Conservation (phyloP, 345 rosid species). For the Eucalyptus polyanthemos region DNA sequence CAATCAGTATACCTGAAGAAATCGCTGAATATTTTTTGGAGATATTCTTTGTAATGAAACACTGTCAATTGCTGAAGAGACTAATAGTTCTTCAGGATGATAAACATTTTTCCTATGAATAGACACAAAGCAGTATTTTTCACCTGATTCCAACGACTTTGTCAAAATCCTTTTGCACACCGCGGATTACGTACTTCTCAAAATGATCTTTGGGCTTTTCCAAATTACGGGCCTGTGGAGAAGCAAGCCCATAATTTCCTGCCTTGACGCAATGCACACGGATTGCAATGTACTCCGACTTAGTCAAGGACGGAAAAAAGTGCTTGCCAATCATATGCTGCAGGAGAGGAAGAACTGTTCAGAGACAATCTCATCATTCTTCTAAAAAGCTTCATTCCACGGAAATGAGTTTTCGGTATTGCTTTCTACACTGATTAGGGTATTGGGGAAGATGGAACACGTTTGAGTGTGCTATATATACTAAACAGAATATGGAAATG, state of each 20-base stretch:
- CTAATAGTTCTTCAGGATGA: background rate
- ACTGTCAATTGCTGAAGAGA: background rate
- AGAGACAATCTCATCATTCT: background rate
- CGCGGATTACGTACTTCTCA: constrained; percentile 29
- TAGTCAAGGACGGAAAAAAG: constrained; percentile 61
- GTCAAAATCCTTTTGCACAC: too few species aligned
- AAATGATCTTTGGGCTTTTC: constrained; percentile 59
- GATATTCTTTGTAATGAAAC: background rate
- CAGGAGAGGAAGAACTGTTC: background rate
- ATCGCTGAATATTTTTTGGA: background rate
- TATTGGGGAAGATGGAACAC: background rate
- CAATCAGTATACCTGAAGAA: background rate
- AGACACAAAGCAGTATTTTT: background rate
- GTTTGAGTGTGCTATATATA: background rate
- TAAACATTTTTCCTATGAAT: background rate
- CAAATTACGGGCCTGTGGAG: constrained; percentile 52
- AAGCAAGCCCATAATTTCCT: background rate
- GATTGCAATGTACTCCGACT: constrained; percentile 64
- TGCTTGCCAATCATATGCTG: constrained; percentile 85
- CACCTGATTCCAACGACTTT: background rate
- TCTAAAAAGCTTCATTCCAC: background rate
- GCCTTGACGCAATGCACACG: constrained; percentile 76
- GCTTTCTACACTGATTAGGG: background rate
- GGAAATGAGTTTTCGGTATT: background rate
- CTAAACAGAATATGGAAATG: background rate